These are phyloP conservation scores for Globisporangium nagaii DNA, from an alignment of 352 stramenopile species.

Conservation along the genomic window DNA sequence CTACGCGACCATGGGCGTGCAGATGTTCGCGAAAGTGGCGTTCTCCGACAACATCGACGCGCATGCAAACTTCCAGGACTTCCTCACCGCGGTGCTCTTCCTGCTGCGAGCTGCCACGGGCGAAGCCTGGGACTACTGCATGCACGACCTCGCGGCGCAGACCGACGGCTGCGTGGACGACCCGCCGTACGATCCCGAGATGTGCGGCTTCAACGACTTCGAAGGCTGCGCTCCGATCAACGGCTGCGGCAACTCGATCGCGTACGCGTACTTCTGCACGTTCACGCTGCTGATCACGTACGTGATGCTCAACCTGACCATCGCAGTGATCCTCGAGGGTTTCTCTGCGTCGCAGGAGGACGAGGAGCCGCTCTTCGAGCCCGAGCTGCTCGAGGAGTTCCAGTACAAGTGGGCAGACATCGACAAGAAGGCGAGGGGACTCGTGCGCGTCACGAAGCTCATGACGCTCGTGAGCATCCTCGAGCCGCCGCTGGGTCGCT, in stretches of 20 bases:
- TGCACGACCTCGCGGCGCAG: slow-evolving; percentile 74
- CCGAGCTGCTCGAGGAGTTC: slow-evolving; percentile 87
- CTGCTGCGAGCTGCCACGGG: slow-evolving; percentile 89
- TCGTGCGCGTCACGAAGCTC: slow-evolving; percentile 76
- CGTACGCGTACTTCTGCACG: slow-evolving; percentile 68
- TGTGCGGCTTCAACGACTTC: slow-evolving; percentile 73
- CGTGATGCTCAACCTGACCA: slow-evolving; percentile 93
- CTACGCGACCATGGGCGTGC: slow-evolving; percentile 89
- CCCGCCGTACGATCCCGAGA: slow-evolving; percentile 41
- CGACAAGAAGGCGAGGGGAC: slow-evolving; percentile 81
- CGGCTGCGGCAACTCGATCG: slow-evolving; percentile 65
- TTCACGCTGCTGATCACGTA: slow-evolving; percentile 93
- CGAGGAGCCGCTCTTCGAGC: slow-evolving; percentile 85
- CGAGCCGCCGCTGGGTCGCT: slow-evolving; percentile 66
- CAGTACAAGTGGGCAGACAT: slow-evolving; percentile 85
- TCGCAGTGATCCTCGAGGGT: slow-evolving; percentile 91
- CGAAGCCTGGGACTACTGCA: slow-evolving; percentile 92
- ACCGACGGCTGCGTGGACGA: slow-evolving; percentile 53
- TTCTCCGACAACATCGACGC: slow-evolving; percentile 66
- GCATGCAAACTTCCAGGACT: slow-evolving; percentile 91
- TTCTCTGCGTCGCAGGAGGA: slow-evolving; percentile 85
- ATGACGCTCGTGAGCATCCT: slow-evolving; percentile 71
- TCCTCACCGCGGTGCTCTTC: slow-evolving; percentile 88
- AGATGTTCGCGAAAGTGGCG: slow-evolving; percentile 89
- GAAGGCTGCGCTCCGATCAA: slow-evolving; percentile 65